Evolutionary conservation across 2,329 filamentous ascomycete species (phyloP).

Genomic region (Pseudocercospora cruenta): DNA sequence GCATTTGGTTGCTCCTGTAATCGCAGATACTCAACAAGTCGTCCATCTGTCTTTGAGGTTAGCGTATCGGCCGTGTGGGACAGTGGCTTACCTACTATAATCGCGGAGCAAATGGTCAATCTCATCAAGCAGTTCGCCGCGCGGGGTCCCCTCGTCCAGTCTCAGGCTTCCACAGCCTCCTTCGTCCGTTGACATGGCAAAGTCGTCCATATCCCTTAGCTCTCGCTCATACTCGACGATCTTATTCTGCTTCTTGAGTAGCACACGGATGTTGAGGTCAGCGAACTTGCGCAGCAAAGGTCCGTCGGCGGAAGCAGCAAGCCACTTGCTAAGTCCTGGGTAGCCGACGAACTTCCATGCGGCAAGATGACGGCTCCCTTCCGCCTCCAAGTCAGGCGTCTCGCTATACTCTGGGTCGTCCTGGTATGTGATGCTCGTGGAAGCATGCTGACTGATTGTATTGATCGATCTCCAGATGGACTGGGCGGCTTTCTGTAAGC

Average conservation of each 20-base stretch:
- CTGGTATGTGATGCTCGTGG: too few species aligned
- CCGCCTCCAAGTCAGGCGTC: too few species aligned
- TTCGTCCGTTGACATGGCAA: not conserved
- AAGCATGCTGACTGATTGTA: too few species aligned
- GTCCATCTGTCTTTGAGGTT: too few species aligned
- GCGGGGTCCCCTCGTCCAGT: not conserved
- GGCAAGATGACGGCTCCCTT: not conserved
- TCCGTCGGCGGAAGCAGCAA: not conserved
- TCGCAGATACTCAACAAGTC: too few species aligned
- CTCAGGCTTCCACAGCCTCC: not conserved
- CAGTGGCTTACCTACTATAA: not conserved
- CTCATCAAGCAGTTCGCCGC: not conserved
- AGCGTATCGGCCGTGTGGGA: too few species aligned
- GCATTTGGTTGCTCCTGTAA: too few species aligned
- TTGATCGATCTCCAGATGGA: too few species aligned
- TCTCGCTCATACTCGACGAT: not conserved
- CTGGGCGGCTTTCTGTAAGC: too few species aligned
- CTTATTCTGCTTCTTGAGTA: not conserved
- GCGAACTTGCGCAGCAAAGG: not conserved
- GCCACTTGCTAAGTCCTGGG: constrained; percentile 3
- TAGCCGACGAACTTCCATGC: constrained; percentile 5
- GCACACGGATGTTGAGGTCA: not conserved
- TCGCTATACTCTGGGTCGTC: too few species aligned
- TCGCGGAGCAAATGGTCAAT: not conserved
- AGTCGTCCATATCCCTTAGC: not conserved